phyloP scores from a whole-genome alignment of 768 basidiomycete species.

The Hypholoma sublateritium region DNA sequence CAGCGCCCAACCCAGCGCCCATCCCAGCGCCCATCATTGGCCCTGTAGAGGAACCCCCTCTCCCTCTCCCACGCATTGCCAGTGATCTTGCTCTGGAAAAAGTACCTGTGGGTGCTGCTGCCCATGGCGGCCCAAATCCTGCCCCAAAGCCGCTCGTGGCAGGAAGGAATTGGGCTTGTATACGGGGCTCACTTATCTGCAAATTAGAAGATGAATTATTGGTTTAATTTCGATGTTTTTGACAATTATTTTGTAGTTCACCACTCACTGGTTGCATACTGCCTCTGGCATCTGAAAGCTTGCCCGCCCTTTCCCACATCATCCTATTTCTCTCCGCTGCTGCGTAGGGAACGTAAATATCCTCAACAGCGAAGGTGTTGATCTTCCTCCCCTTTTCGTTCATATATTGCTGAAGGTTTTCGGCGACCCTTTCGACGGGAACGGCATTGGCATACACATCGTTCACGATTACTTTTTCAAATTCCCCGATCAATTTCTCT shows the following conservation, averaged over 20 bases:
- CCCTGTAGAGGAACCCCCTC: neutral
- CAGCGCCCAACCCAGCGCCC: neutral
- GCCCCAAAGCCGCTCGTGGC: too few species aligned
- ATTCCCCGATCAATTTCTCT: constrained; percentile 25
- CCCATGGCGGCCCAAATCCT: neutral
- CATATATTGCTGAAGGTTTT: constrained; percentile 21
- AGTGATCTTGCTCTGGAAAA: neutral
- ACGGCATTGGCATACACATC: constrained; percentile 25
- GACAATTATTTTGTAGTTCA: neutral
- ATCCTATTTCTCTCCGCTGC: constrained; percentile 14
- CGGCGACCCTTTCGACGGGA: constrained; percentile 20
- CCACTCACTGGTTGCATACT: constrained; percentile 10
- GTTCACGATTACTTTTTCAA: constrained; percentile 24
- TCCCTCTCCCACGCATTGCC: too few species aligned
- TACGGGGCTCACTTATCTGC: neutral
- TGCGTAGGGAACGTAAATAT: constrained; percentile 19
- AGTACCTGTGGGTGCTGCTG: neutral
- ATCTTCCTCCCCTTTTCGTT: constrained; percentile 19
- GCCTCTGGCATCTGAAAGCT: constrained; percentile 8
- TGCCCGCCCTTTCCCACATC: constrained; percentile 18
- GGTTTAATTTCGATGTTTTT: neutral
- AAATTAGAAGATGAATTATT: neutral
- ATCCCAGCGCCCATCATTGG: neutral
- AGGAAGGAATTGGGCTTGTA: neutral
- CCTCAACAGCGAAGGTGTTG: constrained; percentile 25